Conservation (phyloP, 768 basidiomycete genomes). For the Fomitopsis pulvina region DNA sequence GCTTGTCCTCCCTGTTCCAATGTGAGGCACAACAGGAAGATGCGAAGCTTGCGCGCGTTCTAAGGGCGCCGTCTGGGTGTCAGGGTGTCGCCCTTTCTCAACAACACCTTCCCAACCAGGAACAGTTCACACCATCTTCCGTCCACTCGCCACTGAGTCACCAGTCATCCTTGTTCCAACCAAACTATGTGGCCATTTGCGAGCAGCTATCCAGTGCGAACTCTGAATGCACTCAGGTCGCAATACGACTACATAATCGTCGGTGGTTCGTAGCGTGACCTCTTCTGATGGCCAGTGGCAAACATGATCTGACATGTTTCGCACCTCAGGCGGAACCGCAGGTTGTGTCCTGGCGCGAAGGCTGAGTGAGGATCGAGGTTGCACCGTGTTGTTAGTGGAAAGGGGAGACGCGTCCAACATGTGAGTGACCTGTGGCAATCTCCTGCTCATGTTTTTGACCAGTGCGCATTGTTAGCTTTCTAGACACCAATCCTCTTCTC, state of each 20-base stretch:
- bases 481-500: slow-evolving; percentile 19
- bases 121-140: not conserved
- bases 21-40: too few species aligned
- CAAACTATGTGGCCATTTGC: not conserved
- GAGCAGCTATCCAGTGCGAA: not conserved
- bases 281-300: not conserved
- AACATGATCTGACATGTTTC: slow-evolving; percentile 2
- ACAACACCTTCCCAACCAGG: not conserved
- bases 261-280: not conserved
- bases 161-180: not conserved
- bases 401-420: slow-evolving; percentile 20
- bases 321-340: slow-evolving; percentile 26
- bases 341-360: slow-evolving; percentile 32
- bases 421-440: too few species aligned
- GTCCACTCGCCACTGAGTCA: not conserved
- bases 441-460: not conserved
- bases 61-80: too few species aligned
- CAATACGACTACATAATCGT: slow-evolving; percentile 2
- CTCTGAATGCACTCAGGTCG: not conserved
- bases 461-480: not conserved
- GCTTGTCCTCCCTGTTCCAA: too few species aligned
- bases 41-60: too few species aligned
- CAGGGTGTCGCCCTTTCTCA: too few species aligned
- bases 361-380: slow-evolving; percentile 24
- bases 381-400: slow-evolving; percentile 26